Percentiles rank a stretch among this genome's conserved stretches.
Evolutionary conservation across 257 asterid genomes (phyloP).

Genomic region (Asclepias syriaca): DNA sequence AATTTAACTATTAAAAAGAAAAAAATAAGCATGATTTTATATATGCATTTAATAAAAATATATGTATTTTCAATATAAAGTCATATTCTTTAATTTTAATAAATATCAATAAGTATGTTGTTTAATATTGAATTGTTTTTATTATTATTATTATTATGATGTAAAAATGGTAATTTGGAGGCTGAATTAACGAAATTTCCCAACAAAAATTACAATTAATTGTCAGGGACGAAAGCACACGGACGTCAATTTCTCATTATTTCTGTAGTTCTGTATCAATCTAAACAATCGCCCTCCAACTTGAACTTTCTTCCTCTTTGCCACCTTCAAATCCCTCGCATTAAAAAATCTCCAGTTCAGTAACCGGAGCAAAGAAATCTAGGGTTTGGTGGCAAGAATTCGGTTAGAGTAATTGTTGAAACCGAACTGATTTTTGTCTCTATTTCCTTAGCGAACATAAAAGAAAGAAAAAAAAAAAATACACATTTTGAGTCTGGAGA

Average conservation of each 20-base stretch:
- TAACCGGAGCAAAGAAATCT: neutral
- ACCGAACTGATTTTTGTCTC: neutral
- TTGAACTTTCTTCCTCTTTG: neutral
- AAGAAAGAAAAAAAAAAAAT: too few relatives aligned
- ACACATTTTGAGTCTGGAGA: neutral
- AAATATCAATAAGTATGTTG: too few relatives aligned
- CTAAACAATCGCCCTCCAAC: conserved; percentile 1
- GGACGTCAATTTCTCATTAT: conserved; percentile 7
- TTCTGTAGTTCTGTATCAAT: neutral
- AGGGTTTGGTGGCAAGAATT: neutral
- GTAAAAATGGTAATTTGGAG: too few relatives aligned
- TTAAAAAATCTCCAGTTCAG: neutral
- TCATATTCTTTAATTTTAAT: too few relatives aligned
- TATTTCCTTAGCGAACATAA: neutral
- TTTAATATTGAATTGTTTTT: too few relatives aligned
- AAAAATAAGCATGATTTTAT: too few relatives aligned
- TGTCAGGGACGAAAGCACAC: neutral
- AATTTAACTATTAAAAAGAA: too few relatives aligned
- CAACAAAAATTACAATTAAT: too few relatives aligned
- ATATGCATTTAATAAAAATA: too few relatives aligned
- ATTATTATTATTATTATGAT: too few relatives aligned
- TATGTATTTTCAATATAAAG: too few relatives aligned
- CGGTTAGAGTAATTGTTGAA: neutral
- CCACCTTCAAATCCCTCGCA: neutral
- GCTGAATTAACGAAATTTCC: too few relatives aligned